These are phyloP conservation scores for Mortierella sp. DNA, from an alignment of 371 early-diverging fungal genomes.

Conservation along the genomic window DNA sequence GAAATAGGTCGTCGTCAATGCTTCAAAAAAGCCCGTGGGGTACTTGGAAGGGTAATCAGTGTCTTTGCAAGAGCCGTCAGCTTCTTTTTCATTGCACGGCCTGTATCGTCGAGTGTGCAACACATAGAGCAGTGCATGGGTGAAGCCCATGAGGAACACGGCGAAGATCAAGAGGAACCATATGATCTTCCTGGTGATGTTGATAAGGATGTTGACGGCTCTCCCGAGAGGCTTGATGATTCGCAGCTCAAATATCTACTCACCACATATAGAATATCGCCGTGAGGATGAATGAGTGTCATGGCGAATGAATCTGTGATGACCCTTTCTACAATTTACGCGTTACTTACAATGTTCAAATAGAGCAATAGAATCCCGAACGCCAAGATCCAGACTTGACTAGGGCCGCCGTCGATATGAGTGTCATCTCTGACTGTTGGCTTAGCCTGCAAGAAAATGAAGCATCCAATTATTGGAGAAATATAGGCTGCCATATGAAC, in stretches of 20 bases:
- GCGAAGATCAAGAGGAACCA: constrained; percentile 51
- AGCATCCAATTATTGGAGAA: constrained; percentile 25
- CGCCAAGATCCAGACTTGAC: constrained; percentile 42
- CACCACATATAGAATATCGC: background rate
- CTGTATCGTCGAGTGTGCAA: constrained; percentile 20
- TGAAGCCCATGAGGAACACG: constrained; percentile 40
- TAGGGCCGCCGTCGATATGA: constrained; percentile 1
- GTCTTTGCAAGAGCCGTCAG: background rate
- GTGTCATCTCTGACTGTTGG: background rate
- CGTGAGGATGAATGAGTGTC: background rate
- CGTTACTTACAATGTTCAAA: constrained; percentile 45
- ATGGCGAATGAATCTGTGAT: background rate
- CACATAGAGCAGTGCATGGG: constrained; percentile 43
- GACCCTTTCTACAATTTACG: background rate
- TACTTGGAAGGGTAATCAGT: constrained; percentile 5
- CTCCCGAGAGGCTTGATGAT: constrained; percentile 41
- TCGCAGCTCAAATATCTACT: constrained; percentile 40
- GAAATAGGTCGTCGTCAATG: constrained; percentile 34
- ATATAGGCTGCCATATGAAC: constrained; percentile 32
- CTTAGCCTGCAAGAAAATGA: constrained; percentile 8
- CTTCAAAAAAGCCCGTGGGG: constrained; percentile 7
- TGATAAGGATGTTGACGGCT: constrained; percentile 47
- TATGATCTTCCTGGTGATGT: constrained; percentile 33
- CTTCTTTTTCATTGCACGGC: too few species aligned
- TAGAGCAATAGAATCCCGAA: constrained; percentile 36